A percentile compares a stretch with the other conserved stretches of the same genome.
phyloP scores from a whole-genome alignment of 306 rosid genomes.

The Quercus agrifolia region DNA sequence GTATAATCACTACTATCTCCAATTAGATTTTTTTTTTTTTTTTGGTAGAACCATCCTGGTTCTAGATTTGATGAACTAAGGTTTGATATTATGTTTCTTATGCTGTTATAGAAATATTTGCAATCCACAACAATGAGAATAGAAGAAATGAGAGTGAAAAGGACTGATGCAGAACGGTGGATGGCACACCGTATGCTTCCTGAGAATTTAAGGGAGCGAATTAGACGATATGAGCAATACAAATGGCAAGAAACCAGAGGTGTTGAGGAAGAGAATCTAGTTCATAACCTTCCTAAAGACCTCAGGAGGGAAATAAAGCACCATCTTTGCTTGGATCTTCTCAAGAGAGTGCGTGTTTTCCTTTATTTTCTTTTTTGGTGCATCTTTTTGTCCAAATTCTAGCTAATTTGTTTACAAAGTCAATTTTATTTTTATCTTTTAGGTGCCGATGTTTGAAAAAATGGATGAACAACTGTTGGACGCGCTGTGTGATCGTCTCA shows the following conservation, averaged over 20 bases:
- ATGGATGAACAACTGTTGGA: slow-evolving; percentile 78
- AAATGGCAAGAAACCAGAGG: slow-evolving; percentile 97
- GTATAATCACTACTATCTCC: not conserved
- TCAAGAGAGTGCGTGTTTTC: slow-evolving; percentile 53
- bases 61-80: not conserved
- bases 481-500: slow-evolving; percentile 70
- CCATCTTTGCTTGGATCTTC: slow-evolving; percentile 72
- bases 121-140: slow-evolving; percentile 80
- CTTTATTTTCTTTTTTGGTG: not conserved
- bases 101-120: slow-evolving; percentile 61
- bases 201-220: slow-evolving; percentile 51
- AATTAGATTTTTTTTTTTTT: not conserved
- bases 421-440: not conserved
- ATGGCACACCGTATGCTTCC: slow-evolving; percentile 95
- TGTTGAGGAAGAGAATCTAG: slow-evolving; percentile 66
- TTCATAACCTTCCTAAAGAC: slow-evolving; percentile 81
- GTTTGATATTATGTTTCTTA: not conserved
- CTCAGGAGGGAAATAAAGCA: slow-evolving; percentile 81
- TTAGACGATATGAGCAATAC: slow-evolving; percentile 75
- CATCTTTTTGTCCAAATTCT: not conserved
- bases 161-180: slow-evolving; percentile 85
- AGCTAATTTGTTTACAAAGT: not conserved
- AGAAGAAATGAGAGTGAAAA: slow-evolving; percentile 83
- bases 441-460: slow-evolving; percentile 73
- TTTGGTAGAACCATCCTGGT: not conserved